Base-by-base conservation (phyloP, 495 filamentous ascomycete species). In the Penicillium odoratum region DNA sequence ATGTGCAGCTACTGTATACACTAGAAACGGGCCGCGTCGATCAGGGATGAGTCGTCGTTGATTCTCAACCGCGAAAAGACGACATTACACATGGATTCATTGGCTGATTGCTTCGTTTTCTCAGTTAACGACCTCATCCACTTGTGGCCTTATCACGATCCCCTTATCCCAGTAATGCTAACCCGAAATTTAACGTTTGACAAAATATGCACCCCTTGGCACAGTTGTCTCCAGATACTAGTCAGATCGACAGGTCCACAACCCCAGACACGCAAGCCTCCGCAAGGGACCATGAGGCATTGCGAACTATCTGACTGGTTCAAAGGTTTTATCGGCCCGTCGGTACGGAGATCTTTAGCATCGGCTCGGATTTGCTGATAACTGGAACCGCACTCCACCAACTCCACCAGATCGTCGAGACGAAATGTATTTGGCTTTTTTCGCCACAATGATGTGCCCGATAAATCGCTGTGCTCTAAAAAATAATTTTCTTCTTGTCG, bases 361-460 rank as follows among this genome's bases (percentile, higher is more conserved):
- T 21, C 21, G 21, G 21, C 21, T 21, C 28, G 47, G 28, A 47
- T 40, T 53, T 29, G 13, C 53, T 47, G 48, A 55, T 51, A 58
- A 57, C 36, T 21, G 55, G 51, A 18, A 13, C 21, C 11, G 56
- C 42, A 53, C 53, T 59, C 48, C 56, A 55, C 60, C 34, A 42
- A 49, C 51, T 56, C 44, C 49, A 50, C 33, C 42, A 53, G 57
- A 63, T 60, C 57, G 51, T 54, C 57, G 43, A 21, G 21, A 42
- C 43, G 31, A 59, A 21, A 57, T 40, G 53, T 54, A 63, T 60
- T 63, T 55, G 31, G 48, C 30, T 29, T 43, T 49, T 53, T 63
- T 63, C 57, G 61, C 61, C 61, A 63, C 57, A 42, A 63, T 56
- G 56, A 46, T 58, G 59, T 58, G 51, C 48, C 58, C 34, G 36